Base-by-base conservation (phyloP, 2,329 filamentous ascomycete species). In the Colletotrichum ledebouriae region DNA sequence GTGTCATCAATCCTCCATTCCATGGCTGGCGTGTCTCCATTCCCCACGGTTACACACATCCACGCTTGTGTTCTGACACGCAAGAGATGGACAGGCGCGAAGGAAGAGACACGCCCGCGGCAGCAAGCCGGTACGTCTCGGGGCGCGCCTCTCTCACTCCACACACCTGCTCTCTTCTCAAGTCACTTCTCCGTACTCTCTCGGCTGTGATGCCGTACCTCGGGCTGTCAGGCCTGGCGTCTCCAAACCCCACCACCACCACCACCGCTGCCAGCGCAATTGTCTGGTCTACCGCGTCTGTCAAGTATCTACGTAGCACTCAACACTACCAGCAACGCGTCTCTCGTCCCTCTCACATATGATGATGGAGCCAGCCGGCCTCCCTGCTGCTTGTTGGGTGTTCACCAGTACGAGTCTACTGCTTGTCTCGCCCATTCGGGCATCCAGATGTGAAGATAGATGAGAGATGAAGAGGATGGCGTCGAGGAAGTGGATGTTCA, bases 21-120 rank as follows among this genome's bases (percentile, higher is more conserved):
- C 65, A 59, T 50, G n/a, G 17, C 20, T 37, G 65, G 47, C 47
- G 61, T 50, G 55, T 42, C 47, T 68, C 61, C 65, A 68, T 68
- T 68, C 61, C 61, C 22, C 60, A 68, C 12, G 15, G 65, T 68
- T 68, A 65, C 65, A 68, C 65, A 59, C 53, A 59, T 68, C 65
- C 59, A 61, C 47, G 59, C 20, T 50, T 29, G 29, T 6, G 13
- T 47, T 39, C 44, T 39, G 20, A 39, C 57, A 29, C 42, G 44
- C 29, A 58, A 49, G 15, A 60, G 10, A 33, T 13, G 41, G 47
- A 39, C 37, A 39, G 37, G 13, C 13, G 13, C 12, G 49, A 53
- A 52, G 39, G 39, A 15, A 49, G 55, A 49, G 37, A 67, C 52
- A 59, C 52, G 53, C 47, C n/a, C 44, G 50, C 50, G 49, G 59